Evolutionary conservation across 805 yeast genomes (phyloP).

Genomic region (Saccharomycopsis fibuligera): DNA sequence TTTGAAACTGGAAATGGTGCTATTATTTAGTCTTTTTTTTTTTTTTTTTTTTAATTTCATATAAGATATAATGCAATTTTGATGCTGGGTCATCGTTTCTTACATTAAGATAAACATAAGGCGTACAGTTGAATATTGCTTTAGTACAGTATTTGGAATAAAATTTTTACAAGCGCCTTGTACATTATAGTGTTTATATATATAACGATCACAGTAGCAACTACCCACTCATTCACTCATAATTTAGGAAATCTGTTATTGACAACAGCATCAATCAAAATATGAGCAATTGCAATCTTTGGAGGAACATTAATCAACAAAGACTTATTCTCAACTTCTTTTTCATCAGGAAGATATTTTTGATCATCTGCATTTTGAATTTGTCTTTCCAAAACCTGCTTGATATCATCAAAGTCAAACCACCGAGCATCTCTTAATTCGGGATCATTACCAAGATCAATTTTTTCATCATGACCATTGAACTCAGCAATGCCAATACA

Average conservation of each 20-base stretch:
- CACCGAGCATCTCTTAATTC: slow-evolving; percentile 84
- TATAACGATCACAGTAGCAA: too few species aligned
- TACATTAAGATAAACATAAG: too few species aligned
- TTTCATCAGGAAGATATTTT: slow-evolving; percentile 17
- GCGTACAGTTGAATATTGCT: too few species aligned
- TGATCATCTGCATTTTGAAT: slow-evolving; percentile 24
- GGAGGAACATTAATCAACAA: slow-evolving; percentile 27
- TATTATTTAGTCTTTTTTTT: neutral
- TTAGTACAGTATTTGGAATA: too few species aligned
- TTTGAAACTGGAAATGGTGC: neutral
- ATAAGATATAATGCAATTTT: too few species aligned
- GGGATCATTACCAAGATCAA: slow-evolving; percentile 74
- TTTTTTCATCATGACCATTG: slow-evolving; percentile 55
- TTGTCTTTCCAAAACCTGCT: slow-evolving; percentile 30
- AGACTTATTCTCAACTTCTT: neutral
- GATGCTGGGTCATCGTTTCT: too few species aligned
- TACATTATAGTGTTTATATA: too few species aligned
- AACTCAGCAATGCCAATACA: slow-evolving; percentile 76
- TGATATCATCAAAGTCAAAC: slow-evolving; percentile 57
- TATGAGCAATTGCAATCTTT: slow-evolving; percentile 28
- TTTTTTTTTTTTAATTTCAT: neutral
- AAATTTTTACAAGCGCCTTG: too few species aligned
- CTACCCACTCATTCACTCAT: too few species aligned
- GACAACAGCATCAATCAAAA: slow-evolving; percentile 22
- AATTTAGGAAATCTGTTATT: slow-evolving; percentile 10